Percentiles rank a stretch among this genome's conserved stretches.
Conservation (phyloP, 352 stramenopile genomes). For the Pilasporangium apinafurcum region DNA sequence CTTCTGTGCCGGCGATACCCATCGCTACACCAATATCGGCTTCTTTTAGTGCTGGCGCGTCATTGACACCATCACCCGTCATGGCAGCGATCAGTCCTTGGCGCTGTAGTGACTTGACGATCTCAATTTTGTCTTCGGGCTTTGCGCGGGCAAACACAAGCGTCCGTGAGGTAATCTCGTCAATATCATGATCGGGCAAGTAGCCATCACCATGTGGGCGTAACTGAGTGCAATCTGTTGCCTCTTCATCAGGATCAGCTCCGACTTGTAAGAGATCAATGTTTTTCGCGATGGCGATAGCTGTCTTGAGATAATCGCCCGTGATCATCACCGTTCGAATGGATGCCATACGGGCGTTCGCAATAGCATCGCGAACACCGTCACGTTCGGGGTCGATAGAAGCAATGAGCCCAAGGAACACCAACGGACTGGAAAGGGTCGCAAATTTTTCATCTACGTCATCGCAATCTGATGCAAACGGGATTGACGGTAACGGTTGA, state of each 20-base stretch:
- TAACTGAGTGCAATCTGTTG: slow-evolving; percentile 68
- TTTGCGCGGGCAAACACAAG: slow-evolving; percentile 94
- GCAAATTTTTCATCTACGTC: slow-evolving; percentile 21
- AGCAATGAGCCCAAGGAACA: slow-evolving; percentile 87
- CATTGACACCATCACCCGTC: slow-evolving; percentile 77
- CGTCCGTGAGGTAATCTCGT: slow-evolving; percentile 40
- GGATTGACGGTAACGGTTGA: slow-evolving; percentile 13
- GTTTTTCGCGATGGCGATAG: slow-evolving; percentile 79
- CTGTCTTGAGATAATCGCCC: slow-evolving; percentile 90
- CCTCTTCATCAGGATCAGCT: slow-evolving; percentile 22
- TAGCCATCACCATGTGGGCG: slow-evolving; percentile 46
- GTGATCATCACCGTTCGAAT: slow-evolving; percentile 84
- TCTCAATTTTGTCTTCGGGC: slow-evolving; percentile 87
- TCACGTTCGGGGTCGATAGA: slow-evolving; percentile 56
- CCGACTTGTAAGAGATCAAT: slow-evolving; percentile 70
- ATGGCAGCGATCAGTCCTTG: slow-evolving; percentile 46
- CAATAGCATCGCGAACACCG: slow-evolving; percentile 32
- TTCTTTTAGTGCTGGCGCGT: slow-evolving; percentile 54
- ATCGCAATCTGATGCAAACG: slow-evolving; percentile 13
- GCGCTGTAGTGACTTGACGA: slow-evolving; percentile 43
- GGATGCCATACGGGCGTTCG: slow-evolving; percentile 16
- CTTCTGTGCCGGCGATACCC: slow-evolving; percentile 96
- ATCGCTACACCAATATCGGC: slow-evolving; percentile 89
- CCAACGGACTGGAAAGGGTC: slow-evolving; percentile 32
- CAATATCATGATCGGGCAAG: slow-evolving; percentile 72